Percentiles rank a stretch among this genome's conserved stretches.
phyloP scores from a whole-genome alignment of 148 eudicot species.

The Arbutus unedo region DNA sequence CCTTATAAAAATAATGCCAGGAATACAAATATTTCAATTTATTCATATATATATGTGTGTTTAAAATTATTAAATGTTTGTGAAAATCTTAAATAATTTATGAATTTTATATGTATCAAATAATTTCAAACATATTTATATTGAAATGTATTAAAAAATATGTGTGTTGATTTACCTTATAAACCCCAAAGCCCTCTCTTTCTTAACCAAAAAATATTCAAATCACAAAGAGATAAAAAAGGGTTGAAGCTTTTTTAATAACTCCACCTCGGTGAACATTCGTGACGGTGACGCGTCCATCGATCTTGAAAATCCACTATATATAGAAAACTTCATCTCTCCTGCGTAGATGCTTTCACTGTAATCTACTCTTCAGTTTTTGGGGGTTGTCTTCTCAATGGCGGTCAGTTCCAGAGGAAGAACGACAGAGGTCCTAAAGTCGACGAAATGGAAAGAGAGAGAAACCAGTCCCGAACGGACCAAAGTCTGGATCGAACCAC shows the following conservation, averaged over 20 bases:
- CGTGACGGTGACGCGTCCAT: neutral
- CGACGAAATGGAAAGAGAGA: constrained; percentile 30
- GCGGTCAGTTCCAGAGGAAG: constrained; percentile 38
- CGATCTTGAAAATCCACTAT: neutral
- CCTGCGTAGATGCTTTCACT: neutral
- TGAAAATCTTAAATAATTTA: too few relatives aligned
- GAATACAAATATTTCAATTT: too few relatives aligned
- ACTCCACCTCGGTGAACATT: constrained; percentile 2
- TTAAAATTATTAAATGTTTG: too few relatives aligned
- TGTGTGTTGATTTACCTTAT: too few relatives aligned
- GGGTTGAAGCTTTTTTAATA: neutral
- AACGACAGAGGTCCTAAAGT: constrained; percentile 21
- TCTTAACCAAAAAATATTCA: neutral
- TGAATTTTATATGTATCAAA: too few relatives aligned
- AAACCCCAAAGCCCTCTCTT: neutral
- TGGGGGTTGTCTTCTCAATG: constrained; percentile 17
- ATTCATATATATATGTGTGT: too few relatives aligned
- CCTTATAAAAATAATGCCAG: neutral
- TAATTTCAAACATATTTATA: too few relatives aligned
- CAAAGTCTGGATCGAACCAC: constrained; percentile 43
- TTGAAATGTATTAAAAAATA: too few relatives aligned
- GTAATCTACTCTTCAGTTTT: neutral
- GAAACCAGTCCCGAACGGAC: constrained; percentile 47
- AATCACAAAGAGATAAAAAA: neutral
- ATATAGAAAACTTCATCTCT: neutral